These are phyloP conservation scores for Aspergillus hancockii DNA, from an alignment of 495 filamentous ascomycete genomes.

Conservation along the genomic window DNA sequence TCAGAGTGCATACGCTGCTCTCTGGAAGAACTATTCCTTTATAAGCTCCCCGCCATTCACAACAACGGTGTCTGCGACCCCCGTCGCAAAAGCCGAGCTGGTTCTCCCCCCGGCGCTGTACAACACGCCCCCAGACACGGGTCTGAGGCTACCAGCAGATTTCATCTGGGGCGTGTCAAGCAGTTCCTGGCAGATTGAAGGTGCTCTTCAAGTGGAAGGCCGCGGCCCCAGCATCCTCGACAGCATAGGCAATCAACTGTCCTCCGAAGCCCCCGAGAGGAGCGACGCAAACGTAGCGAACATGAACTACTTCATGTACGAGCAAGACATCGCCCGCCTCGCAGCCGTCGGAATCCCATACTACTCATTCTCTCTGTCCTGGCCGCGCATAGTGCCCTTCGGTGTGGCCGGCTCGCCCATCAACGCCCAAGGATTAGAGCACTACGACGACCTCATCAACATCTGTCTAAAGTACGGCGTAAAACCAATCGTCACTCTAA, in stretches of 20 bases:
- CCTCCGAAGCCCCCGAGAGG: conserved; percentile 5
- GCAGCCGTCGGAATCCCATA: conserved; percentile 51
- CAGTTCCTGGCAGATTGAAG: conserved; percentile 52
- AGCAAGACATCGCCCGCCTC: conserved; percentile 50
- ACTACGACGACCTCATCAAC: conserved; percentile 50
- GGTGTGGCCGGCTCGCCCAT: conserved; percentile 41
- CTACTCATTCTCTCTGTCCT: conserved; percentile 48
- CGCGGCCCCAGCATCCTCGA: conserved; percentile 40
- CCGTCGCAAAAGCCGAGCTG: conserved; percentile 35
- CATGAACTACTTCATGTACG: conserved; percentile 52
- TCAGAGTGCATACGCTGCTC: conserved; percentile 37
- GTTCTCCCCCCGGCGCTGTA: conserved; percentile 36
- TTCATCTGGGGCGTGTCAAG: conserved; percentile 55
- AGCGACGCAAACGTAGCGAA: conserved; percentile 40
- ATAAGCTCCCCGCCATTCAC: conserved; percentile 31
- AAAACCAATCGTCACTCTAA: conserved; percentile 42
- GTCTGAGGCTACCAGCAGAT: conserved; percentile 39
- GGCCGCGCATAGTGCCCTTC: conserved; percentile 49
- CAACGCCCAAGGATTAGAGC: conserved; percentile 43
- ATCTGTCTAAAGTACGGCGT: conserved; percentile 42
- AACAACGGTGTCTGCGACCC: conserved; percentile 35
- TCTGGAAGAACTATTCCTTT: conserved; percentile 32
- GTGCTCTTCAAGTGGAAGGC: conserved; percentile 44
- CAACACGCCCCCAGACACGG: conserved; percentile 27
- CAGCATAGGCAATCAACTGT: conserved; percentile 21